A percentile compares a stretch with the other conserved stretches of the same genome.
Conservation (phyloP, 352 stramenopile species). For the Phytophthora sp. region DNA sequence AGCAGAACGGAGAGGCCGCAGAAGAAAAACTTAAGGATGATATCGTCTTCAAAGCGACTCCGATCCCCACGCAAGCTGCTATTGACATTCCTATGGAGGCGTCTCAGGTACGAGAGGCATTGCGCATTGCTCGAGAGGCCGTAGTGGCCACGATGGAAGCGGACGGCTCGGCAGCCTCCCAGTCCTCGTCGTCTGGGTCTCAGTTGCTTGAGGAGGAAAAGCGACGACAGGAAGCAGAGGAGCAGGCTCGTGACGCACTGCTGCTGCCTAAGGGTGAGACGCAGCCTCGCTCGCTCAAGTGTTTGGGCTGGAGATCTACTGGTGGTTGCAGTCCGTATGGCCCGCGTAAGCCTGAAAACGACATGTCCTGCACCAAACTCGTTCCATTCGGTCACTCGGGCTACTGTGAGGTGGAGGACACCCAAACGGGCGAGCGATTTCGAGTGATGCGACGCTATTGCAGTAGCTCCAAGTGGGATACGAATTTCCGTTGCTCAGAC, state of each 20-base stretch:
- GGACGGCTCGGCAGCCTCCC: slow-evolving; percentile 5
- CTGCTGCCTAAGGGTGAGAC: slow-evolving; percentile 37
- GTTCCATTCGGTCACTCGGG: slow-evolving; percentile 42
- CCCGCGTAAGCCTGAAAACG: slow-evolving; percentile 23
- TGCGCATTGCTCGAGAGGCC: slow-evolving; percentile 15
- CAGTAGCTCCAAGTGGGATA: slow-evolving; percentile 33
- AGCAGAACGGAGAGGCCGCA: background rate
- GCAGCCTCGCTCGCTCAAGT: slow-evolving; percentile 25
- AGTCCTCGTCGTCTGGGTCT: background rate
- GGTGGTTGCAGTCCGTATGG: slow-evolving; percentile 33
- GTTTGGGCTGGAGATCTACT: slow-evolving; percentile 35
- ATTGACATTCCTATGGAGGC: slow-evolving; percentile 27
- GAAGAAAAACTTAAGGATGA: background rate
- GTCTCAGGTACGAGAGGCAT: slow-evolving; percentile 18
- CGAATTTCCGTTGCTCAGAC: slow-evolving; percentile 50
- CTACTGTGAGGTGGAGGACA: slow-evolving; percentile 51
- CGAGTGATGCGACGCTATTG: slow-evolving; percentile 50
- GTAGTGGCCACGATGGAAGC: slow-evolving; percentile 23
- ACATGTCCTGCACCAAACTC: slow-evolving; percentile 16
- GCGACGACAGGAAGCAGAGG: slow-evolving; percentile 27
- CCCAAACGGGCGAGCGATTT: slow-evolving; percentile 34
- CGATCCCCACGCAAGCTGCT: slow-evolving; percentile 19
- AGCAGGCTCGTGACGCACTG: slow-evolving; percentile 34
- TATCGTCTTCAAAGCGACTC: background rate
- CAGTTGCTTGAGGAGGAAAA: slow-evolving; percentile 12